Conservation (phyloP, 345 rosid species). For the Bruguiera parviflora region DNA sequence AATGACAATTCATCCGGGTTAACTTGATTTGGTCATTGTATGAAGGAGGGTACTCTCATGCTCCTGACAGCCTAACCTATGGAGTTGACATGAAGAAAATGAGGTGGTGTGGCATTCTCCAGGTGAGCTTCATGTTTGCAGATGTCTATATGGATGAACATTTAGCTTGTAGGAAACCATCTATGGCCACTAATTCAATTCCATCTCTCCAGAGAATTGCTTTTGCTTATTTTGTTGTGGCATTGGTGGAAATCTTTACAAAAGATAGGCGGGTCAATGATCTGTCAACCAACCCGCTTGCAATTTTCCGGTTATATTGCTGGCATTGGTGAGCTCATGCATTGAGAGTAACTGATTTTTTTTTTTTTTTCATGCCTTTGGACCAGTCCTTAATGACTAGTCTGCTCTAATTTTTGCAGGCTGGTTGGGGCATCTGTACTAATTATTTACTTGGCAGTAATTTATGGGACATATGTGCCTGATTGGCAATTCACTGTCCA, state of each 20-base stretch:
- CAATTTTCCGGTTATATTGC: conserved; percentile 49
- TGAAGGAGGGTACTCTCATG: conserved; percentile 86
- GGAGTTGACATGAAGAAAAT: conserved; percentile 76
- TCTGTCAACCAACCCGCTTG: conserved; percentile 32
- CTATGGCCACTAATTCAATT: conserved; percentile 3
- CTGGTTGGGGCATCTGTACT: conserved; percentile 54
- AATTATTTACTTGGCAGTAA: conserved; percentile 45
- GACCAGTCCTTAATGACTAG: not conserved
- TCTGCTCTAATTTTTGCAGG: conserved; percentile 43
- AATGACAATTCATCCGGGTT: too few relatives aligned
- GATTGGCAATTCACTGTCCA: conserved; percentile 67
- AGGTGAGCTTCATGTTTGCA: conserved; percentile 40
- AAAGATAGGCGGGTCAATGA: conserved; percentile 34
- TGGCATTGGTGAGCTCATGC: conserved; percentile 62
- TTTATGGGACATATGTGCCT: conserved; percentile 68
- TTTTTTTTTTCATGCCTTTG: too few relatives aligned
- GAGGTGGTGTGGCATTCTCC: conserved; percentile 87
- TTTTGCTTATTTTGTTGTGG: conserved; percentile 64
- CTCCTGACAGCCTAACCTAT: conserved; percentile 66
- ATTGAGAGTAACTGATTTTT: not conserved
- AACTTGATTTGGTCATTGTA: conserved; percentile 6
- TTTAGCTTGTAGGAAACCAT: not conserved
- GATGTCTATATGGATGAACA: not conserved
- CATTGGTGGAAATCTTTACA: conserved; percentile 60
- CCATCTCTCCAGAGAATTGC: conserved; percentile 68